These are phyloP conservation scores for Microcyclosporella mali DNA, from an alignment of 2,329 filamentous ascomycete genomes.

Conservation along the genomic window DNA sequence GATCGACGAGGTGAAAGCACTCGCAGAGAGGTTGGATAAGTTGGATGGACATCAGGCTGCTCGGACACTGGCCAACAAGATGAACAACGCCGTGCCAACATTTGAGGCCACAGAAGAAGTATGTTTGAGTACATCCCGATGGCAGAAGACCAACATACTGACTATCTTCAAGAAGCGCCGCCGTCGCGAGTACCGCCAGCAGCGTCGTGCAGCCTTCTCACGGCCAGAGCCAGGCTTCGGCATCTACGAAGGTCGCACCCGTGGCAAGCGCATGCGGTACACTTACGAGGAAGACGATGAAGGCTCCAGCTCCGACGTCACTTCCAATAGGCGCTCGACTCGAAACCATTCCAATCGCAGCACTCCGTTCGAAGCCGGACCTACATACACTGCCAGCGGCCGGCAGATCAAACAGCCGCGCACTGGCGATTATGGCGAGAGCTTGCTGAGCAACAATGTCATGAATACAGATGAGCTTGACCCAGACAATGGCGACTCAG, in stretches of 20 bases:
- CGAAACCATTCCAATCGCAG: slow-evolving; percentile 58
- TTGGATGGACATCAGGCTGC: slow-evolving; percentile 77
- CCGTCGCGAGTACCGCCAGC: slow-evolving; percentile 82
- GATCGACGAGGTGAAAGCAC: slow-evolving; percentile 73
- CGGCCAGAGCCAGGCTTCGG: slow-evolving; percentile 85
- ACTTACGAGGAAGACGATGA: slow-evolving; percentile 74
- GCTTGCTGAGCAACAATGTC: slow-evolving; percentile 51
- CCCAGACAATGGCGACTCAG: slow-evolving; percentile 37
- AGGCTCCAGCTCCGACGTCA: slow-evolving; percentile 59
- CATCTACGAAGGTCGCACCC: slow-evolving; percentile 89
- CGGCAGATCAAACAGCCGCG: slow-evolving; percentile 69
- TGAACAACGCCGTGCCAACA: slow-evolving; percentile 71
- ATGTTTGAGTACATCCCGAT: slow-evolving; percentile 24
- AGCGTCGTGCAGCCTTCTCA: slow-evolving; percentile 79
- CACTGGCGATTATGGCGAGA: slow-evolving; percentile 58
- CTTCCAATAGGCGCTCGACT: slow-evolving; percentile 58
- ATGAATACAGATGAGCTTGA: slow-evolving; percentile 34
- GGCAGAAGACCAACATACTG: slow-evolving; percentile 5
- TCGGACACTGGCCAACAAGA: slow-evolving; percentile 68
- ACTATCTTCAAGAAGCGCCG: slow-evolving; percentile 67
- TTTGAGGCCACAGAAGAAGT: slow-evolving; percentile 93
- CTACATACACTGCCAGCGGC: slow-evolving; percentile 72
- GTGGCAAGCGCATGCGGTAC: slow-evolving; percentile 93
- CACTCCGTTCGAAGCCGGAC: slow-evolving; percentile 66
- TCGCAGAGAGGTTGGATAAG: slow-evolving; percentile 69